These are phyloP conservation scores for Bretschneidera sinensis DNA, from an alignment of 345 rosid genomes.

Conservation along the genomic window DNA sequence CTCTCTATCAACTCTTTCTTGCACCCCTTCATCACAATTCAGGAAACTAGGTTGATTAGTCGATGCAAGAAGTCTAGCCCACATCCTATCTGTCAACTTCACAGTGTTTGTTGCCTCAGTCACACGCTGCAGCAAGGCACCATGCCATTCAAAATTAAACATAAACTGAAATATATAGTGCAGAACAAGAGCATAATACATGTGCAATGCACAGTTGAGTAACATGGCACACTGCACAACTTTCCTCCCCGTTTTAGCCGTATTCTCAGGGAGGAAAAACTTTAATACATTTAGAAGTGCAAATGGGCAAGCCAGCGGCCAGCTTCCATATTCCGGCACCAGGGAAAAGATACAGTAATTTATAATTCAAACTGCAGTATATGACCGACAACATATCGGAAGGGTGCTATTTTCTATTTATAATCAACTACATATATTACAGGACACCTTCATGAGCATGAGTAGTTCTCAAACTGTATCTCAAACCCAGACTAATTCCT, in stretches of 20 bases:
- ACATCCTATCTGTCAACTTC: slow-evolving; percentile 86
- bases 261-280: background rate
- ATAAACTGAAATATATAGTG: background rate
- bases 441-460: no score
- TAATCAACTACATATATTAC: background rate
- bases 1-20: slow-evolving; percentile 29
- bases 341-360: no score
- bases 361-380: background rate
- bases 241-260: background rate
- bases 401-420: background rate
- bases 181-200: slow-evolving; percentile 1
- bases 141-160: slow-evolving; percentile 9
- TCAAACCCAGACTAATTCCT: background rate
- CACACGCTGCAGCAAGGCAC: slow-evolving; percentile 53
- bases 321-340: background rate
- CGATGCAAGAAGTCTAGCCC: slow-evolving; percentile 97
- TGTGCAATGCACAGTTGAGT: background rate
- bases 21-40: slow-evolving; percentile 31
- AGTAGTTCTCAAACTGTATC: background rate
- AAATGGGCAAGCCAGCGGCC: background rate
- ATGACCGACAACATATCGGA: no score
- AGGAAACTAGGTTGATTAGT: slow-evolving; percentile 90
- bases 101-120: slow-evolving; percentile 70
- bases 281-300: no score
- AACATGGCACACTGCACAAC: background rate